Percentiles rank a stretch among this genome's conserved stretches.
Conservation (phyloP, 2,329 filamentous ascomycete species). For the Coccinonectria pachysandricola region DNA sequence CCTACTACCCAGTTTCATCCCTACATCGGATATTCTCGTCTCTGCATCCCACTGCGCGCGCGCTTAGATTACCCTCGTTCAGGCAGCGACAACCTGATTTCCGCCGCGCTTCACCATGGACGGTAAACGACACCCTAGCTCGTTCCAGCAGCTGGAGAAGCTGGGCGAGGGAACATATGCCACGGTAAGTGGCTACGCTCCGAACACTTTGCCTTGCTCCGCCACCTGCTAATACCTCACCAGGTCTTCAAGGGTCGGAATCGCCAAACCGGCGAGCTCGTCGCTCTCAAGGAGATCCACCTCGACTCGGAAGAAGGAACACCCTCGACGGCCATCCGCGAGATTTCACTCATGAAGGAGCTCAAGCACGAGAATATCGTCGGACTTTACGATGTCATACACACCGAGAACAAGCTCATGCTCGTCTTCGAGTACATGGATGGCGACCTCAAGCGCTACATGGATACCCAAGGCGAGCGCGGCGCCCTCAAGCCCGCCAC, state of each 20-base stretch:
- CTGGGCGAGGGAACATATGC: slow-evolving; percentile 97
- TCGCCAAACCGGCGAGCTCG: slow-evolving; percentile 89
- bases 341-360: slow-evolving; percentile 99
- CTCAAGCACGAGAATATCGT: slow-evolving; percentile 98
- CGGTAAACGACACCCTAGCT: slow-evolving; percentile 83
- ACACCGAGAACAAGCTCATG: slow-evolving; percentile 99
- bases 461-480: slow-evolving; percentile 86
- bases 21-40: too few species aligned
- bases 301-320: slow-evolving; percentile 98
- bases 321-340: slow-evolving; percentile 90
- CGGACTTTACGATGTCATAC: slow-evolving; percentile 93
- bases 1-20: too few species aligned
- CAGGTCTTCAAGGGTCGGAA: slow-evolving; percentile 98
- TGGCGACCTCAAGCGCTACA: slow-evolving; percentile 95
- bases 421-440: slow-evolving; percentile 99
- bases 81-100: too few species aligned
- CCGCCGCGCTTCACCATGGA: slow-evolving; percentile 70
- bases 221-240: too few species aligned
- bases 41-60: too few species aligned
- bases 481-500: slow-evolving; percentile 80
- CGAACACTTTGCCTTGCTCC: background rate
- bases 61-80: too few species aligned
- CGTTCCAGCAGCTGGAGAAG: slow-evolving; percentile 99
- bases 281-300: slow-evolving; percentile 96
- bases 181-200: slow-evolving; percentile 51